Evolutionary conservation across 2,329 filamentous ascomycete species (phyloP), one percentile per base, ranked within the genome.

Genomic region (Pyrenophora graminea): DNA sequence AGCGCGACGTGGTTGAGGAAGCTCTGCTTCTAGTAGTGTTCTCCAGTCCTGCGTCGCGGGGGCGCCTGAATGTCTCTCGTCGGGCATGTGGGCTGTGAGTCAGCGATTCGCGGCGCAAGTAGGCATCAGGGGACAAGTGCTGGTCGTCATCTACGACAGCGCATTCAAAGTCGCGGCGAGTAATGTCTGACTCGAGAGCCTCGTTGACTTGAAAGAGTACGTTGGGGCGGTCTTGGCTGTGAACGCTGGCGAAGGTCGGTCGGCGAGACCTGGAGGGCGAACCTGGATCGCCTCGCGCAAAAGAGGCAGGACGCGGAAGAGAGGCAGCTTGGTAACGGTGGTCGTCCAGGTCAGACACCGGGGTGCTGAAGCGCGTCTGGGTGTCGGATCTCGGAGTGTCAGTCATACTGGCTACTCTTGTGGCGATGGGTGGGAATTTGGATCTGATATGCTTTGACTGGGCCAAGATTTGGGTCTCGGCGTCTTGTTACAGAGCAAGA

Each of bases 281-380:
- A 12, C 82, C 82, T 56, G 84, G 82, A 10, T 85, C 83, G 27
- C 77, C 74, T 38, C 84, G 83, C 53, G 85, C 85, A 19, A 85
- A 74, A 32, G 85, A 82, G 21, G 80, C 74, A 4, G 80, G 27
- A 30, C 27, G 27, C 53, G 85, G 86, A 19, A 85, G 74, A 32
- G 85, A 82, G 19, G 80, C 74, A 4, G 80, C 74, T 67, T 89
- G 87, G 67, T 85, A 79, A 51, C 91, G 88, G 76, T 97, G 92
- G 71, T 97, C 91, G 70, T 97, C 91, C 40, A 97, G 82, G 70
- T 92, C 87, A 55, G 87, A 87, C 55, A 91, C 84, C 12, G 89
- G 88, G 49, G 87, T 86, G 73, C 85, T 84, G 74, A 87, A 91
- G 64, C 86, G 83, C 64, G 83, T 82, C 66, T 85, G 81, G 48